Evolutionary conservation across 2,329 filamentous ascomycete species (phyloP).

Genomic region (Allantophomopsis lycopodina): DNA sequence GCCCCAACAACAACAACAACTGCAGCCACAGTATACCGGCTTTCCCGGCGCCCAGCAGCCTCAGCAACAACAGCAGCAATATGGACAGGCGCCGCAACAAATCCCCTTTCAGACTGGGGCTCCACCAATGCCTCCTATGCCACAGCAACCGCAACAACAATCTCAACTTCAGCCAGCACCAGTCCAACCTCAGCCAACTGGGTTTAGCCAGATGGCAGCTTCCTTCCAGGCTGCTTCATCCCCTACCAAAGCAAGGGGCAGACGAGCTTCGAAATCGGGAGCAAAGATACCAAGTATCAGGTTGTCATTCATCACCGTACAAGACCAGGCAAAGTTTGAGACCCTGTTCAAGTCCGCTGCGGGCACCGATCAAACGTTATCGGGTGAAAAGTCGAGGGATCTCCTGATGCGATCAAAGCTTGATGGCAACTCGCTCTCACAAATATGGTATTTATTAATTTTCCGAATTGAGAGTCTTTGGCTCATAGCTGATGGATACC

Average conservation of each 20-base stretch:
- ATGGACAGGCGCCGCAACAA: conserved; percentile 31
- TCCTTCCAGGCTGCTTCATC: conserved; percentile 40
- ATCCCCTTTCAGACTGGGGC: conserved; percentile 19
- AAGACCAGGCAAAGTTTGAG: conserved; percentile 94
- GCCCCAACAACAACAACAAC: conserved; percentile 17
- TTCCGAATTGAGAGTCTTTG: conserved; percentile 10
- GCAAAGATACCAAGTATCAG: conserved; percentile 88
- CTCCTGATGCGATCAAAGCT: conserved; percentile 79
- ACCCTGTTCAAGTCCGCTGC: conserved; percentile 94
- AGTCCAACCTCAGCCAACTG: conserved; percentile 52
- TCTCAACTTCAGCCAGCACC: conserved; percentile 43
- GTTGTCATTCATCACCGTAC: conserved; percentile 87
- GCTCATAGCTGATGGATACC: neutral
- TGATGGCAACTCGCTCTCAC: conserved; percentile 73
- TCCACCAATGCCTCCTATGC: conserved; percentile 18
- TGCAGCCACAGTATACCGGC: conserved; percentile 47
- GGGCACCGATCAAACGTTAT: conserved; percentile 71
- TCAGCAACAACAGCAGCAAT: conserved; percentile 16
- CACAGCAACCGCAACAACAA: conserved; percentile 34
- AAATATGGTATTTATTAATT: conserved; percentile 75
- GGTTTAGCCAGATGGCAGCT: conserved; percentile 52
- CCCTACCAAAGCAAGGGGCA: conserved; percentile 27
- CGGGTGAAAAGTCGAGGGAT: conserved; percentile 85
- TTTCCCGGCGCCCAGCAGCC: conserved; percentile 33
- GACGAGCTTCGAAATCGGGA: conserved; percentile 34